Evolutionary conservation across 495 filamentous ascomycete genomes (phyloP), one percentile per base, ranked within the genome.

Genomic region (Friedmanniomyces simplex): DNA sequence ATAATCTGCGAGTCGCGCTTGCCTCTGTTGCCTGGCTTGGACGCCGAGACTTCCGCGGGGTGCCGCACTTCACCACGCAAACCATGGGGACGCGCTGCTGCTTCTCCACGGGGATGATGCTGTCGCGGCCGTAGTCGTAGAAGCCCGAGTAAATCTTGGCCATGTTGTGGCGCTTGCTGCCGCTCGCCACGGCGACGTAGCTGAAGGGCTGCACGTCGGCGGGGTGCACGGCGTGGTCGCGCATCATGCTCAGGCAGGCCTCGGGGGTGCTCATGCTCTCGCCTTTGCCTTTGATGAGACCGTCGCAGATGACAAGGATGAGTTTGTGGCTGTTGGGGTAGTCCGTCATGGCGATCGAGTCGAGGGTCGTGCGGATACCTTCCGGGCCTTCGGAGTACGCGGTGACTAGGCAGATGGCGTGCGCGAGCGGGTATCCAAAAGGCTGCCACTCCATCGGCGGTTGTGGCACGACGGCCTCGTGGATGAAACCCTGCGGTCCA

Each of bases 21-120:
- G 65, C 94, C 94, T 63, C 94, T 82, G 69, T 99, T 99, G 57
- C 94, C 94, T 1, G 94, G 89, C 71, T 97, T 99, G 34, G 84
- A 74, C 59, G 84, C 82, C 26, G 70, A 78, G 24, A 80, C 77
- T 71, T 99, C 94, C 26, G 88, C 89, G 18, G 88, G 88, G 94
- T 97, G 45, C 94, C 94, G 64, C 86, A 91, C 72, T 99, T 99
- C 45, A 96, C 90, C 51, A 99, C 80, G 1, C 94, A 82, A 79
- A 97, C 91, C 91, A 99, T 96, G 1, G 94, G 94, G n/a, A 99
- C 91, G 52, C 94, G 86, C 71, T 96, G 91, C 69, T 96, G 94
- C 74, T 91, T 94, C 41, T 94, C 89, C 1, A 73, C 58, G 0
- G 91, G 85, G 52, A 99, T 84, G 57, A 79, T 72, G 3, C 88